Percentiles rank a stretch among this genome's conserved stretches.
These are phyloP conservation scores for Aspergillus sp. DNA, from an alignment of 2,329 filamentous ascomycete genomes.

Conservation along the genomic window DNA sequence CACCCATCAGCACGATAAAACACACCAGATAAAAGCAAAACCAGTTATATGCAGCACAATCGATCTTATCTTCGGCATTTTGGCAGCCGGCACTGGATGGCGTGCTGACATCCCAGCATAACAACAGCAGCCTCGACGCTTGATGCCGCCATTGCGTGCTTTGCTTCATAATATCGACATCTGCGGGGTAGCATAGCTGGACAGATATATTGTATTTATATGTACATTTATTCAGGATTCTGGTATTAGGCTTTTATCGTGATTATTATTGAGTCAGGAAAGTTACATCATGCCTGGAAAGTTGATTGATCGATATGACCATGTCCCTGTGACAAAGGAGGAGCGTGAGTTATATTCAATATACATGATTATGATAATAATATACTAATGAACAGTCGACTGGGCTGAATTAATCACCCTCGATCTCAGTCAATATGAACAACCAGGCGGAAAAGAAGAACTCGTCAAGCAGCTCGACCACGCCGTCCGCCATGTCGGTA, in stretches of 20 bases:
- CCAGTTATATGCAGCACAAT: neutral
- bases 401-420: constrained; percentile 58
- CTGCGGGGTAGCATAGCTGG: constrained; percentile 10
- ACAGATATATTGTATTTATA: neutral
- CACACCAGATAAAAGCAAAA: neutral
- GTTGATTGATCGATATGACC: constrained; percentile 36
- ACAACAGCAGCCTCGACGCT: neutral
- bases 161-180: constrained; percentile 8
- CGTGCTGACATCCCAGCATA: constrained; percentile 12
- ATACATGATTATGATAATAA: no score
- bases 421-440: constrained; percentile 51
- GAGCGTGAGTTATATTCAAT: no score
- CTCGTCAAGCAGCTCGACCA: constrained; percentile 53
- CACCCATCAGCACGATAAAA: neutral
- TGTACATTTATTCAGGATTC: neutral
- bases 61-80: constrained; percentile 7
- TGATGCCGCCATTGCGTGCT: constrained; percentile 20
- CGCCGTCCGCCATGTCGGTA: constrained; percentile 45
- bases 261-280: neutral
- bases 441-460: constrained; percentile 51
- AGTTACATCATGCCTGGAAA: constrained; percentile 18
- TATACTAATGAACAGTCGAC: constrained; percentile 19
- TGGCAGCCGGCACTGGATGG: constrained; percentile 11
- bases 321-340: constrained; percentile 46
- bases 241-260: neutral